Evolutionary conservation across 2,329 filamentous ascomycete genomes (phyloP).

Genomic region (Cladosporium colombiae): DNA sequence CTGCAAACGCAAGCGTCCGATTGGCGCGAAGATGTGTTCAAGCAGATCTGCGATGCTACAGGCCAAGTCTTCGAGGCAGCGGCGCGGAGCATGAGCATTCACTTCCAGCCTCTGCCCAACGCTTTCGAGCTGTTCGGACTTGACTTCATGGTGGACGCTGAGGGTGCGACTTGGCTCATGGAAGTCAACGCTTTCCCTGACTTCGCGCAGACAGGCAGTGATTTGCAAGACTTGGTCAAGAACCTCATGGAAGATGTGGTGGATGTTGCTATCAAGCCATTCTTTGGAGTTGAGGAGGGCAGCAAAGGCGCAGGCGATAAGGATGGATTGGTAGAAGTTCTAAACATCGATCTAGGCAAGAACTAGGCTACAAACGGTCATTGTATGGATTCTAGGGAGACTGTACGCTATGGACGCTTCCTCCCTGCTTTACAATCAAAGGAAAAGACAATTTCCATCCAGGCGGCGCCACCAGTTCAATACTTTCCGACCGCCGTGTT

Average conservation of each 20-base stretch:
- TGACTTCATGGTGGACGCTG: constrained; percentile 78
- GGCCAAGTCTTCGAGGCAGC: constrained; percentile 84
- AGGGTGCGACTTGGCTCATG: constrained; percentile 69
- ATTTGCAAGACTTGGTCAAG: constrained; percentile 69
- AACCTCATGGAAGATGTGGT: constrained; percentile 78
- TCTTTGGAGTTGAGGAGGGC: constrained; percentile 55
- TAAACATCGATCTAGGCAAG: constrained; percentile 50
- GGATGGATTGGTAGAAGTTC: constrained; percentile 43
- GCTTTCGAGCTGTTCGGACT: constrained; percentile 91
- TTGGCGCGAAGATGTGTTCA: constrained; percentile 65
- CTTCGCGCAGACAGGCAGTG: constrained; percentile 84
- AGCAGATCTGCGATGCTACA: constrained; percentile 72
- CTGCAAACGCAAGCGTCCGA: constrained; percentile 23
- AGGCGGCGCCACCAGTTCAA: background rate
- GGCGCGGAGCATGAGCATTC: constrained; percentile 76
- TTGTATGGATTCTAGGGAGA: background rate
- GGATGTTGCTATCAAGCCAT: constrained; percentile 64
- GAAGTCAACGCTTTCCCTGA: constrained; percentile 97
- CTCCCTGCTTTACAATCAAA: background rate
- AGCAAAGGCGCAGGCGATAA: constrained; percentile 16
- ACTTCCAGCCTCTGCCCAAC: constrained; percentile 87
- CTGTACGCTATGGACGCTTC: background rate
- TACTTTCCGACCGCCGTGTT: background rate
- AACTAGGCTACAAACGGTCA: constrained; percentile 13
- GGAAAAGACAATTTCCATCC: background rate